Percentiles rank a stretch among this genome's conserved stretches.
Conservation (phyloP, 1,139 yeast species). For the Taphrina populina region DNA sequence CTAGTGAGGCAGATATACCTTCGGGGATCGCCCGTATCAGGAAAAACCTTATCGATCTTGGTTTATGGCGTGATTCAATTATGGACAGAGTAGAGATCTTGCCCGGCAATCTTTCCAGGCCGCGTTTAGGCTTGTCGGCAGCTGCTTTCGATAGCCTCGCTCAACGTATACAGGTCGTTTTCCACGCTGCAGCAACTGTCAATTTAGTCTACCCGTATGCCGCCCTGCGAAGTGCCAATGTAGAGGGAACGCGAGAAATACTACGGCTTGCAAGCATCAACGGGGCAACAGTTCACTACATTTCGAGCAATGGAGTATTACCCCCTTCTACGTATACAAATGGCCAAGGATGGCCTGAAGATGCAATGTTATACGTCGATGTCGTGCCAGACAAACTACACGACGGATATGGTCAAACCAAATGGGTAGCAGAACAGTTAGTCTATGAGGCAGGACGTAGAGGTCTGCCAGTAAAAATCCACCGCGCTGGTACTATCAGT, state of each 20-base stretch:
- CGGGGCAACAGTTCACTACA: conserved; percentile 82
- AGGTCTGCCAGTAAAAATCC: conserved; percentile 82
- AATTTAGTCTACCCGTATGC: conserved; percentile 97
- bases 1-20: conserved; percentile 46
- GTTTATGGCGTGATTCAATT: conserved; percentile 74
- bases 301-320: conserved; percentile 87
- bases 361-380: conserved; percentile 72
- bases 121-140: conserved; percentile 66
- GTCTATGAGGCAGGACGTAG: conserved; percentile 77
- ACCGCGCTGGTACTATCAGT: conserved; percentile 93
- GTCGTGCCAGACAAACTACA: conserved; percentile 60
- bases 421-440: conserved; percentile 93
- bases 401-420: conserved; percentile 95
- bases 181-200: conserved; percentile 95
- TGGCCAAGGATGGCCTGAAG: conserved; percentile 44
- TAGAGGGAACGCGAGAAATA: conserved; percentile 78
- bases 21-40: conserved; percentile 71
- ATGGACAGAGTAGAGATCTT: conserved; percentile 63
- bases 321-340: conserved; percentile 12
- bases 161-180: conserved; percentile 69
- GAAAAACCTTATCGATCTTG: conserved; percentile 75
- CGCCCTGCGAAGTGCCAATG: conserved; percentile 88
- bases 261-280: conserved; percentile 74
- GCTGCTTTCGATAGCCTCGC: conserved; percentile 59
- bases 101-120: conserved; percentile 73